Evolutionary conservation across 768 basidiomycete genomes (phyloP), one percentile per base, ranked within the genome.

Genomic region (Suillus tomentosus): DNA sequence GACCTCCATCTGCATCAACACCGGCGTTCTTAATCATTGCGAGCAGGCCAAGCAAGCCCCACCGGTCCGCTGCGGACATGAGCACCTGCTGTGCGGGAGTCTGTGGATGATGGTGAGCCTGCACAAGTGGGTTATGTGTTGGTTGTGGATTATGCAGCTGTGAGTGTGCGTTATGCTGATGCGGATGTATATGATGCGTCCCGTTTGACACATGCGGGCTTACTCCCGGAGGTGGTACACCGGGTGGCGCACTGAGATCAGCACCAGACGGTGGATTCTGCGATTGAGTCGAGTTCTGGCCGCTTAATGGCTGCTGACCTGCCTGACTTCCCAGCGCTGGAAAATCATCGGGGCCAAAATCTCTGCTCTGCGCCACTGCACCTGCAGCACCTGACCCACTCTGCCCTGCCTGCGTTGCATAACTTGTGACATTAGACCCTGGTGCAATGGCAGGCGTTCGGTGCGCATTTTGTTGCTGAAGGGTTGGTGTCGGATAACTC

Each of bases 41-140:
- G 63, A 99, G 79, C 61, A 99, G 79, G 17, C 92, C 94, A 55
- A 95, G 74, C 17, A 99, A 81, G 4, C 96, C 96, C 95, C 95
- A 99, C 72, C 94, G 85, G 77, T 99, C 96, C 47, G 96, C 96
- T 2, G 96, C 94, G 66, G 89, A 92, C 68, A 92, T 87, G 48
- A 97, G 84, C 17, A 99, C 87, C 77, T 99, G 96, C 74, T 97
- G 93, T 53, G 94, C 94, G 2, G 96, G 95, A 51, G 93, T 94
- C 74, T 93, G 91, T 65, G 93, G 90, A 76, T 84, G 84, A 66
- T 82, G 85, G 70, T 76, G 80, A 47, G 73, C 71, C 56, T 76
- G 74, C 5, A 58, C 39, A 58, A 58, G 71, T 59, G 39, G 65
- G 60, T 39, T 70, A 67, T 19, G 62, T n/a, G 43, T 62, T 60